Evolutionary conservation across 176 grass and related monocot species (phyloP), one percentile per base, ranked within the genome.

Genomic region (Avena insularis): DNA sequence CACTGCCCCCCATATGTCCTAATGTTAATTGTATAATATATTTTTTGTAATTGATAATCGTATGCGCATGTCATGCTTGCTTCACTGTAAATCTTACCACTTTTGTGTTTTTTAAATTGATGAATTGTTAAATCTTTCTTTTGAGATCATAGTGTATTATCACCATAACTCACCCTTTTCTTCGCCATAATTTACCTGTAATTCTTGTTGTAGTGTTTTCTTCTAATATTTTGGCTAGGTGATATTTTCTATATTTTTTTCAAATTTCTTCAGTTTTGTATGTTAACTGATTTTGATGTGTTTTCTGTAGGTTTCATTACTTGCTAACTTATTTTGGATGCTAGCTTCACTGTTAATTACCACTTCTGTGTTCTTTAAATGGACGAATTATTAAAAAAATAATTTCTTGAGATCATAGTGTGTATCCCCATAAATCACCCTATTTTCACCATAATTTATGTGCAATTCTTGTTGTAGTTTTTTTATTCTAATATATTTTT

Each of bases 261-360:
- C 13, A 23, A 71, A 58, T 6, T 19, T 83, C 60, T 31, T 12
- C 27, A 6, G 12, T 55, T 61, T 35, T 64, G 20, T 84, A 67
- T 69, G 38, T 19, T 86, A 29, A 38, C 50, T 47, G 62, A 71
- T 45, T 87, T 87, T 56, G 21, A 2, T 77, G 11, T 77, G 46
- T 83, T 75, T 78, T 79, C 51, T 90, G 56, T 80, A 99, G 97
- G 97, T 96, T 60, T 96, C 97, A 83, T 89, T 99, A 87, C 94
- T 99, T 78, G 6, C 40, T 43, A 43, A 43, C 5, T 43, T 43
- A 43, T 43, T 43, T 43, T 43, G 40, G 40, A 43, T 43, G 40
- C 40, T 43, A 7, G 40, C 40, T 43, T 43, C 40, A 43, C 40
- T 43, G 40, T 43, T 43, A 43, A 43, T 43, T 43, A 43, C 40